phyloP scores from a whole-genome alignment of 2,329 filamentous ascomycete species.

The Botrytis aclada region DNA sequence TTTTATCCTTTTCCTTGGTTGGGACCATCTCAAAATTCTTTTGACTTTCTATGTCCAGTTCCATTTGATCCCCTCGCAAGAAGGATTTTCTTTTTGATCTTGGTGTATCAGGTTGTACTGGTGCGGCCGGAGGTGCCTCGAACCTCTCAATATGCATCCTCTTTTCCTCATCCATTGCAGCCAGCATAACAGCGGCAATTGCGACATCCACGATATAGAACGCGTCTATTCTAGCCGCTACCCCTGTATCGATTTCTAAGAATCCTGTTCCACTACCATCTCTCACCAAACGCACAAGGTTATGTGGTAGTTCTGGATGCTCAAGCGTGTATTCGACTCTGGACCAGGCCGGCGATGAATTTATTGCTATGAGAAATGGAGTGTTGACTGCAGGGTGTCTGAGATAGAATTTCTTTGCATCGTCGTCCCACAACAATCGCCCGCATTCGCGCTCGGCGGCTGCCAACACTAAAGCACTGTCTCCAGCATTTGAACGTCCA shows the following conservation, averaged over 20 bases:
- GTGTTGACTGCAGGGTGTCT: slow-evolving; percentile 61
- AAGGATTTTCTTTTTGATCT: slow-evolving; percentile 25
- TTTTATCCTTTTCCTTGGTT: slow-evolving; percentile 46
- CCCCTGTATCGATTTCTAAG: slow-evolving; percentile 57
- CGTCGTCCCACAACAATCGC: slow-evolving; percentile 68
- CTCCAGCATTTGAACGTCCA: slow-evolving; percentile 44
- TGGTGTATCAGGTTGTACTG: slow-evolving; percentile 32
- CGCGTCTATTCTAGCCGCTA: slow-evolving; percentile 57
- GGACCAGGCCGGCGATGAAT: slow-evolving; percentile 57
- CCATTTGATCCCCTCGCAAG: slow-evolving; percentile 54
- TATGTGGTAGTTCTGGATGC: slow-evolving; percentile 59
- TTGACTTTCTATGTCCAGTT: slow-evolving; percentile 63
- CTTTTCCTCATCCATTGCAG: slow-evolving; percentile 56
- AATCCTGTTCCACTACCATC: slow-evolving; percentile 58
- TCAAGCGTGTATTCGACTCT: slow-evolving; percentile 63
- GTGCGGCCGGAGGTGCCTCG: slow-evolving; percentile 52
- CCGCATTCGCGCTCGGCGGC: slow-evolving; percentile 68
- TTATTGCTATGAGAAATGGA: slow-evolving; percentile 59
- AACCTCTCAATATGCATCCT: slow-evolving; percentile 52
- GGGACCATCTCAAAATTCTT: slow-evolving; percentile 34
- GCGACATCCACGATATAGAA: slow-evolving; percentile 63
- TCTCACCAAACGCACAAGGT: slow-evolving; percentile 58
- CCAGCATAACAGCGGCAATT: slow-evolving; percentile 57
- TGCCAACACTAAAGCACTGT: slow-evolving; percentile 56
- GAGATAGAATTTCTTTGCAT: slow-evolving; percentile 57